Conservation (phyloP, 768 basidiomycete species). For the Trametopsis cervina region DNA sequence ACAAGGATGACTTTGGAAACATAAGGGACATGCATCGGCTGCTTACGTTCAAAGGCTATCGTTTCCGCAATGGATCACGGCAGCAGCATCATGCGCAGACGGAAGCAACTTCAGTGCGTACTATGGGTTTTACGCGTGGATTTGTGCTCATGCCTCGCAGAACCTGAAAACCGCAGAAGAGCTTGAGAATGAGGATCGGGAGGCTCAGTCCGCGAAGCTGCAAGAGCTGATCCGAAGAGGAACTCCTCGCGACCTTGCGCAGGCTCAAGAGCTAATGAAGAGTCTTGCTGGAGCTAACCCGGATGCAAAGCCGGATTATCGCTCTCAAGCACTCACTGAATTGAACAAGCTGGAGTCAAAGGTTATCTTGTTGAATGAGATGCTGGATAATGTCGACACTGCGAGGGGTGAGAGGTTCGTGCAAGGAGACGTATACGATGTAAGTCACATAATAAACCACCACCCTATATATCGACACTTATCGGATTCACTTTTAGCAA, state of each 20-base stretch:
- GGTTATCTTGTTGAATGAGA: conserved; percentile 92
- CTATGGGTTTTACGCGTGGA: neutral
- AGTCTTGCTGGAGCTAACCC: conserved; percentile 91
- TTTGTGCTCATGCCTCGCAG: conserved; percentile 28
- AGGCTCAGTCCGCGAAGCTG: conserved; percentile 94
- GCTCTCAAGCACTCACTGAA: conserved; percentile 80
- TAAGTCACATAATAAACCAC: conserved; percentile 32
- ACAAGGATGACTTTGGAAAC: conserved; percentile 95
- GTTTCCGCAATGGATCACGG: conserved; percentile 52
- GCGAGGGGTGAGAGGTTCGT: conserved; percentile 72
- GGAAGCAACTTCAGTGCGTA: conserved; percentile 34
- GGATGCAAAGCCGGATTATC: conserved; percentile 90
- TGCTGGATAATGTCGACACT: conserved; percentile 87
- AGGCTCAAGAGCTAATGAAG: conserved; percentile 98
- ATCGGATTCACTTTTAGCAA: conserved; percentile 46
- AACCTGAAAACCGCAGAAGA: conserved; percentile 94
- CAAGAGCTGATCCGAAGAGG: conserved; percentile 96
- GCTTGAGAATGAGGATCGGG: conserved; percentile 91
- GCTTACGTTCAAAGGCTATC: conserved; percentile 87
- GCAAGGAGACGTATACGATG: conserved; percentile 89
- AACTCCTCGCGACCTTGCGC: conserved; percentile 90
- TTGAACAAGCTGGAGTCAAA: conserved; percentile 93
- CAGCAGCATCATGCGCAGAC: conserved; percentile 28
- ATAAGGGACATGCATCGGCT: conserved; percentile 97
- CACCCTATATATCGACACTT: neutral